phyloP scores from a whole-genome alignment of 257 asterid species.

The Scutellaria galericulata region DNA sequence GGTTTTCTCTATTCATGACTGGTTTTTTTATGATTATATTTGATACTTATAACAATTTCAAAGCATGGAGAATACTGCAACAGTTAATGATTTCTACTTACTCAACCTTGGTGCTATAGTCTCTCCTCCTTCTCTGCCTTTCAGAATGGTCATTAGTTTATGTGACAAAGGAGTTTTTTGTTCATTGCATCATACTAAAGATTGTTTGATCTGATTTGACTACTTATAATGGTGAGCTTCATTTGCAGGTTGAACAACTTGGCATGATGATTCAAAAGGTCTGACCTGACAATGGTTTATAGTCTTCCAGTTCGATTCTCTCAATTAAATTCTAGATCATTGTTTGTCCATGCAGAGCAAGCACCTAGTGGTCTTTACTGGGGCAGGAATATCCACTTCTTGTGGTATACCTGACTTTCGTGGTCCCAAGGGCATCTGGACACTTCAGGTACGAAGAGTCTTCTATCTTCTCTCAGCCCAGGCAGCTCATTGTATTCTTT shows the following conservation, averaged over 20 bases:
- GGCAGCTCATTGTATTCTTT: not conserved
- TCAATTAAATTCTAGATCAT: conserved; percentile 32
- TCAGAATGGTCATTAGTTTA: conserved; percentile 5
- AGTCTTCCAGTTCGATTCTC: conserved; percentile 35
- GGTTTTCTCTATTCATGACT: not conserved
- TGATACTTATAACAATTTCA: not conserved
- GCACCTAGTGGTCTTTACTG: conserved; percentile 95
- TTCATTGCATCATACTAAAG: not conserved
- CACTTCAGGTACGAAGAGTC: conserved; percentile 75
- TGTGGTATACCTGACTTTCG: conserved; percentile 99
- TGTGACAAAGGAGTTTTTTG: conserved; percentile 1
- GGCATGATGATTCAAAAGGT: conserved; percentile 79
- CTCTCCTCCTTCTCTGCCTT: conserved; percentile 15
- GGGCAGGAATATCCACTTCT: conserved; percentile 97
- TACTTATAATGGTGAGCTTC: conserved; percentile 25
- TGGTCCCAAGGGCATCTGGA: conserved; percentile 98
- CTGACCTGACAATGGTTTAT: conserved; percentile 33
- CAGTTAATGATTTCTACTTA: not conserved
- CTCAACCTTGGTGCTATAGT: conserved; percentile 10
- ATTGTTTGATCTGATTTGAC: conserved; percentile 18
- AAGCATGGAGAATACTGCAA: not conserved
- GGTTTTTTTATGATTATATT: not conserved
- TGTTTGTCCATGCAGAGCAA: conserved; percentile 75
- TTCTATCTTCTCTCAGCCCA: conserved; percentile 14
- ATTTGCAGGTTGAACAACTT: conserved; percentile 81